Percentiles rank a stretch among this genome's conserved stretches.
These are phyloP conservation scores for Aspergillus viridinutans DNA, from an alignment of 2,329 filamentous ascomycete species.

Conservation along the genomic window DNA sequence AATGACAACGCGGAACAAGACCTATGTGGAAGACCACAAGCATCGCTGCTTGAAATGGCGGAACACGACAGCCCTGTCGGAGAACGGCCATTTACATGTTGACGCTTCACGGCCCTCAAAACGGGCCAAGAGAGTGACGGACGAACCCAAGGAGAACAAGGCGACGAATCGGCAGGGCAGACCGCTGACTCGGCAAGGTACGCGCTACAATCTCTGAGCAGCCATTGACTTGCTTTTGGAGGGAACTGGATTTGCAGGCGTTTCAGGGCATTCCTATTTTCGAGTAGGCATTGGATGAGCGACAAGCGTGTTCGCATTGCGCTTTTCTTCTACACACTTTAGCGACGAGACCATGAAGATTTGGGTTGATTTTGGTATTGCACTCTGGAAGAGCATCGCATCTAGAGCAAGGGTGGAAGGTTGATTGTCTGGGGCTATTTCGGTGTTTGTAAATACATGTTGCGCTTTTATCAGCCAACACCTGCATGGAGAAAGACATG, in stretches of 20 bases:
- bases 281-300: slow-evolving; percentile 4
- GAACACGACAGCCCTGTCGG: slow-evolving; percentile 57
- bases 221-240: slow-evolving; percentile 5
- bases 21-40: slow-evolving; percentile 51
- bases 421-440: background rate
- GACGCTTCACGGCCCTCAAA: slow-evolving; percentile 53
- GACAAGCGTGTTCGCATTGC: slow-evolving; percentile 11
- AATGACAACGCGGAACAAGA: slow-evolving; percentile 61
- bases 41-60: slow-evolving; percentile 63
- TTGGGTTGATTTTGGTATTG: background rate
- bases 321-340: slow-evolving; percentile 5
- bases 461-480: background rate
- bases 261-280: slow-evolving; percentile 2
- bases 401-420: background rate
- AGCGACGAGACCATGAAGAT: slow-evolving; percentile 20
- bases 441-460: background rate
- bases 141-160: slow-evolving; percentile 38
- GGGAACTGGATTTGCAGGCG: background rate
- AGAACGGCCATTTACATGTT: slow-evolving; percentile 57
- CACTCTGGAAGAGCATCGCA: background rate
- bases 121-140: slow-evolving; percentile 44
- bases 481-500: background rate
- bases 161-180: slow-evolving; percentile 47
- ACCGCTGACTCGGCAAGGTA: slow-evolving; percentile 48
- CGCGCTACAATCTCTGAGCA: slow-evolving; percentile 43